Base-by-base conservation (phyloP, 371 early-diverging fungal species). In the Smittium mucronatum region DNA sequence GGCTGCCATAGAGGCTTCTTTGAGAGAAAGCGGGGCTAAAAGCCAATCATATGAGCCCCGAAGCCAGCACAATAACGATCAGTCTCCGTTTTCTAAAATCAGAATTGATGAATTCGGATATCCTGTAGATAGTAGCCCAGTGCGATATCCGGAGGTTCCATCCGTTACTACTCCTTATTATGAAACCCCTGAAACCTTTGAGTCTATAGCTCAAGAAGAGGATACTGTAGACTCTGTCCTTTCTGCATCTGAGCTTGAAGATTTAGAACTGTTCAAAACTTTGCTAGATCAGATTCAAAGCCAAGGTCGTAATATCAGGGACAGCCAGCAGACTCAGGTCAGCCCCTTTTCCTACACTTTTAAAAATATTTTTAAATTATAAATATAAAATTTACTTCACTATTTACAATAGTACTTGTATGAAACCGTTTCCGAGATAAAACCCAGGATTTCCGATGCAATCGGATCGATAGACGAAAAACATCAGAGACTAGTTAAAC, bases 1-100 rank as follows among this genome's bases (percentile, higher is more conserved):
- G 60, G 92, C 91, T 0, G 97, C 97, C 2, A 95, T 97, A 70
- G 93, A 87, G 36, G 98, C 94, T 1, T 95, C 95, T 0, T 78
- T 97, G 65, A 80, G 81, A 61, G 97, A 97, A 67, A 75, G 81
- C 69, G 25, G 36, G 11, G 34, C 34, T 2, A 65, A 33, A 47
- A 47, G 47, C 21, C 47, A 47, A 21, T 47, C 47, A 11, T 47
- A 47, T 70, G 74, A 29, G 74, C 75, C 31, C 58, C 35, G 32
- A 32, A 75, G 64, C 29, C 63, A 25, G 36, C 34, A 21, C 47
- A 71, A 2, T n/a, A 25, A 66, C 1, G 66, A 5, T 67, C 63
- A 31, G n/a, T 65, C 75, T 33, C 69, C 73, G 0, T 73, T 71
- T 63, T 64, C 66, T 25, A 26, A 35, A 47, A 25, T 33, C 34